Base-by-base conservation (phyloP, 192 early-diverging fungal genomes). In the Pilaira anomala region DNA sequence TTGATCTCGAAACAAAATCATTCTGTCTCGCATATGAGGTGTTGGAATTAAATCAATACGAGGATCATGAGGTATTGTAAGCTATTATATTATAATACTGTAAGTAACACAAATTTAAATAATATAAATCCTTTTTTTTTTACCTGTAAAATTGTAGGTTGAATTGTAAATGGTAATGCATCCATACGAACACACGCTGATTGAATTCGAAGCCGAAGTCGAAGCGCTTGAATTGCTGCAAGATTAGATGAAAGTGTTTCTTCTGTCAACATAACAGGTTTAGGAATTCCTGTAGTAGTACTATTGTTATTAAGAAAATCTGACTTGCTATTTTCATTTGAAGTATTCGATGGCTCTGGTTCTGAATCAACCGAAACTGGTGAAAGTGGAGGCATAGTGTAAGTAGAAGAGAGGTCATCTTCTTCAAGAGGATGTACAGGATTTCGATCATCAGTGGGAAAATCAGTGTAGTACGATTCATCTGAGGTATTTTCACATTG, bases 1-100 rank as follows among this genome's bases (percentile, higher is more conserved):
- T 24, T 63, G 62, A 22, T 70, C 64, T 48, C 68, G 51, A 54
- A 71, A 76, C 18, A 76, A 42, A 61, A 76, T 76, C 74, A 76
- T 76, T 62, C 74, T 60, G 49, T 76, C 74, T 24, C 74, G 65
- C 63, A 76, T 70, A 33, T 76, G 74, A 16, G 50, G 26, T 0
- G 68, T 58, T 7, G 74, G 68, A 48, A 76, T 63, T 19, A 70
- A 58, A 33, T 76, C 74, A 19, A 76, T 76, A 33, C 74, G 65
- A 19, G 74, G 69, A 46, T 76, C 74, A 48, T 76, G 74, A 21
- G 74, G 69, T 26, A 76, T 59, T 7, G 63, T 67, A 13, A 73
- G 60, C 71, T 73, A 39, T 6, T 60, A 39, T 12, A 21, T 13
- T 12, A 30, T 18, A 26, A 50, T 50, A 13, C 7, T 19, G 11